Evolutionary conservation across 257 asterid species (phyloP).

Genomic region (Scutellaria barbata): DNA sequence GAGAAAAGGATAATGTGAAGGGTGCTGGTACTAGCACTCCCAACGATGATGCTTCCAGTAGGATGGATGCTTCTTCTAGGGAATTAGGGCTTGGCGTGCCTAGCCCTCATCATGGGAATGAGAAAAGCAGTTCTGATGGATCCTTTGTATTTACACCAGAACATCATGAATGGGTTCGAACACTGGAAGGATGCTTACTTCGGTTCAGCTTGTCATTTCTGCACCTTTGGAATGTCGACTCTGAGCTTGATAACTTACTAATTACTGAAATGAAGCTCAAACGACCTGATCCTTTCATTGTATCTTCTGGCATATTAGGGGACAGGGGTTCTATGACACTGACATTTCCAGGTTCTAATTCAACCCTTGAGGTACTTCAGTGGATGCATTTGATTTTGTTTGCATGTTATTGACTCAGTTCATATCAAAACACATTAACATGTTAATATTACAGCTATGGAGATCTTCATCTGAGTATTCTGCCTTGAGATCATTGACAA

Average conservation of each 20-base stretch:
- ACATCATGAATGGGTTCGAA: slow-evolving; percentile 55
- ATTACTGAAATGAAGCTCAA: slow-evolving; percentile 82
- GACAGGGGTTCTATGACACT: slow-evolving; percentile 92
- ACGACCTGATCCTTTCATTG: slow-evolving; percentile 65
- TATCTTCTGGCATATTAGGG: slow-evolving; percentile 92
- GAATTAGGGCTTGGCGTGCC: slow-evolving; percentile 45
- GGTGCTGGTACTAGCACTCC: slow-evolving; percentile 48
- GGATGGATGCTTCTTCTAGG: slow-evolving; percentile 39
- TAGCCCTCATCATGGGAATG: slow-evolving; percentile 44
- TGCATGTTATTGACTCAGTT: slow-evolving; percentile 25
- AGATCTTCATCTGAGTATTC: slow-evolving; percentile 89
- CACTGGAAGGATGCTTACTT: slow-evolving; percentile 72
- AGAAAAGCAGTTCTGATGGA: slow-evolving; percentile 43
- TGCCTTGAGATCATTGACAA: slow-evolving; percentile 90
- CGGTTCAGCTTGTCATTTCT: slow-evolving; percentile 84
- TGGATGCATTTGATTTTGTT: slow-evolving; percentile 33
- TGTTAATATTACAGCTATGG: slow-evolving; percentile 77
- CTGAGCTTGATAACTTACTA: slow-evolving; percentile 78
- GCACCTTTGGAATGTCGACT: slow-evolving; percentile 92
- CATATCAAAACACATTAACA: slow-evolving; percentile 40
- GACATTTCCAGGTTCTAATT: slow-evolving; percentile 71
- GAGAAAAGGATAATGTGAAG: slow-evolving; percentile 43
- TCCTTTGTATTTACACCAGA: slow-evolving; percentile 43
- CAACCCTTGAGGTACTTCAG: slow-evolving; percentile 77
- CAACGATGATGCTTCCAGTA: slow-evolving; percentile 41